Percentiles rank a stretch among this genome's conserved stretches.
Conservation (phyloP, 176 grass and related monocot genomes). For the Themeda triandra region DNA sequence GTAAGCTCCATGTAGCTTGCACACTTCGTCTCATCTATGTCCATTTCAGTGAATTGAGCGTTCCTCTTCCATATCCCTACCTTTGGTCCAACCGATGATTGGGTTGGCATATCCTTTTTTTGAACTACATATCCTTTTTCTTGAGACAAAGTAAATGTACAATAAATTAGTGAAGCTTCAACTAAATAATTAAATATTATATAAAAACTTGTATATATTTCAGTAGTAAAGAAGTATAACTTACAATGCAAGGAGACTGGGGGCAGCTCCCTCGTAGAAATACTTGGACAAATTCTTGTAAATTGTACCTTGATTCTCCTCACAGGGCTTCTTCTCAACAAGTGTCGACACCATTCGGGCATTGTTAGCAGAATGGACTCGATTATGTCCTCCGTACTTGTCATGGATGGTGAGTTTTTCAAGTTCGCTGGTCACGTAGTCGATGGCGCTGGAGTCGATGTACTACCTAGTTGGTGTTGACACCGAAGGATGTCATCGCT, state of each 20-base stretch:
- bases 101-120: conserved; percentile 5
- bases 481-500: too few relatives aligned
- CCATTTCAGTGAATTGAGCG: not conserved
- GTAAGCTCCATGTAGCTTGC: conserved; percentile 60
- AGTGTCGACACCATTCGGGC: too few relatives aligned
- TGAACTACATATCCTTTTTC: conserved; percentile 21
- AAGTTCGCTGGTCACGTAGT: too few relatives aligned
- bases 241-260: not conserved
- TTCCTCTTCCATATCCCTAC: conserved; percentile 17
- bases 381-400: too few relatives aligned
- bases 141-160: not conserved
- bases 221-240: conserved; percentile 3
- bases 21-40: conserved; percentile 39
- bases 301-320: not conserved
- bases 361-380: too few relatives aligned
- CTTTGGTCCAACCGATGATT: conserved; percentile 6
- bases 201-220: not conserved
- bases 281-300: conserved; percentile 14
- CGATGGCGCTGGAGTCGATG: too few relatives aligned
- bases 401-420: too few relatives aligned
- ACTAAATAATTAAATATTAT: not conserved
- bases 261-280: conserved; percentile 4
- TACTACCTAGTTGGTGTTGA: too few relatives aligned
- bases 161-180: conserved; percentile 2
- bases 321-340: not conserved